Conservation (phyloP, 441 rosid genomes). For the Iberis amara region DNA sequence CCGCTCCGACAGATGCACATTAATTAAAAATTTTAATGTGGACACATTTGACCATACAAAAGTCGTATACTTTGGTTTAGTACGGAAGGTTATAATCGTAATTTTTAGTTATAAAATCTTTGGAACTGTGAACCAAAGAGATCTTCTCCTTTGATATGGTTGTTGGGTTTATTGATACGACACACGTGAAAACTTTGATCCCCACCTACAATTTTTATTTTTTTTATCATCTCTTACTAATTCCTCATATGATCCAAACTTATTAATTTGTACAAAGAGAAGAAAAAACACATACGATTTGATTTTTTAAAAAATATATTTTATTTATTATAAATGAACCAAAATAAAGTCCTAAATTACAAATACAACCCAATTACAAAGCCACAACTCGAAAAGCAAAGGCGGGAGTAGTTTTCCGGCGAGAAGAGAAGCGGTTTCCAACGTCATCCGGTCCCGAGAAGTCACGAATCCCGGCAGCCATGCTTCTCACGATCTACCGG, state of each 20-base stretch:
- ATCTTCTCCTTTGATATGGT: constrained; percentile 31
- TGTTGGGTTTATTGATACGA: constrained; percentile 32
- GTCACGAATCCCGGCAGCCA: too few relatives aligned
- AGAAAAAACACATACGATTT: too few relatives aligned
- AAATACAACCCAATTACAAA: too few relatives aligned
- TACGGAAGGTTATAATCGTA: constrained; percentile 33
- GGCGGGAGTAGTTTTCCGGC: too few relatives aligned
- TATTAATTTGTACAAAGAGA: background rate
- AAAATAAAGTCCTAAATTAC: too few relatives aligned
- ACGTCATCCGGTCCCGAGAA: too few relatives aligned
- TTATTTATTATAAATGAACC: too few relatives aligned
- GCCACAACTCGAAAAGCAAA: too few relatives aligned
- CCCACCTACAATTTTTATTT: constrained; percentile 4
- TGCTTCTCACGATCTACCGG: too few relatives aligned
- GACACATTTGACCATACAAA: constrained; percentile 35
- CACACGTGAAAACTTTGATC: constrained; percentile 30
- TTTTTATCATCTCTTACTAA: too few relatives aligned
- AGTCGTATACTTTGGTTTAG: constrained; percentile 31
- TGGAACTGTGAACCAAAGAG: constrained; percentile 28
- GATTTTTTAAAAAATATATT: too few relatives aligned
- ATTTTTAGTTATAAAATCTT: background rate
- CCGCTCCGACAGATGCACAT: constrained; percentile 27
- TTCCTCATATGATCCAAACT: constrained; percentile 18
- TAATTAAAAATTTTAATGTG: constrained; percentile 1
- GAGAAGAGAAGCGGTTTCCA: too few relatives aligned